A percentile compares a stretch with the other conserved stretches of the same genome.
Conservation (phyloP, 1,284 basidiomycete genomes). For the Neolentinus lepideus region DNA sequence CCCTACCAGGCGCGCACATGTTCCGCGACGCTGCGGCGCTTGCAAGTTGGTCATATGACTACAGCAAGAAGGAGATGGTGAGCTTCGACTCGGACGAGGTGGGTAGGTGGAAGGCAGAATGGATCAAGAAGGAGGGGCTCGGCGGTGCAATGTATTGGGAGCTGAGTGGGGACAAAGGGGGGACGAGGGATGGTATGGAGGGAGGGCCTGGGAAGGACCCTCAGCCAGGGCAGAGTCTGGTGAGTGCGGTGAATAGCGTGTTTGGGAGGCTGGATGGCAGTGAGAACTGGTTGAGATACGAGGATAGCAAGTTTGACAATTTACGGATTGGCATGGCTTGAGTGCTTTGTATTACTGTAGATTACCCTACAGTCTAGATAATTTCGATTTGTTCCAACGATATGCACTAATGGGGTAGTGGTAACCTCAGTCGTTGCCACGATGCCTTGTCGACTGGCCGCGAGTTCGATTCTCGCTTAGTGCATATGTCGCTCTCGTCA, state of each 20-base stretch:
- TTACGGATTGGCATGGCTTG: slow-evolving; percentile 58
- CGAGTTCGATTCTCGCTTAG: slow-evolving; percentile 3
- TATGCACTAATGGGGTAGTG: slow-evolving; percentile 28
- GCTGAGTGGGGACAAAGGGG: slow-evolving; percentile 73
- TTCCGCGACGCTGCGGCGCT: slow-evolving; percentile 47
- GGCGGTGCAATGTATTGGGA: slow-evolving; percentile 88
- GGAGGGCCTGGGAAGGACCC: slow-evolving; percentile 55
- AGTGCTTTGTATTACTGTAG: no score
- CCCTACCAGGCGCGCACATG: slow-evolving; percentile 58
- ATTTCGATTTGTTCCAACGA: no score
- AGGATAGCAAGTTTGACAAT: slow-evolving; percentile 70
- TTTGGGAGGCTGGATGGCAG: slow-evolving; percentile 67
- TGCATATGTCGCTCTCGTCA: not conserved
- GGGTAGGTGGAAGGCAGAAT: slow-evolving; percentile 65
- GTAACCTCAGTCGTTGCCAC: slow-evolving; percentile 39
- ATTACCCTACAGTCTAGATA: no score
- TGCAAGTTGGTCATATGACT: slow-evolving; percentile 75
- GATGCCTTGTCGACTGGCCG: not conserved
- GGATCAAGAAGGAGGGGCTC: slow-evolving; percentile 63
- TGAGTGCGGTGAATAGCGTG: slow-evolving; percentile 61
- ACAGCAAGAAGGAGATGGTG: slow-evolving; percentile 64
- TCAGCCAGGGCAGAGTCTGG: slow-evolving; percentile 54
- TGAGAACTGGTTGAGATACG: slow-evolving; percentile 68
- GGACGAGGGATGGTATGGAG: slow-evolving; percentile 61
- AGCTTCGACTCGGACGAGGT: slow-evolving; percentile 73